phyloP scores from a whole-genome alignment of 1,284 basidiomycete genomes.

The Trichosporon coremiiforme region DNA sequence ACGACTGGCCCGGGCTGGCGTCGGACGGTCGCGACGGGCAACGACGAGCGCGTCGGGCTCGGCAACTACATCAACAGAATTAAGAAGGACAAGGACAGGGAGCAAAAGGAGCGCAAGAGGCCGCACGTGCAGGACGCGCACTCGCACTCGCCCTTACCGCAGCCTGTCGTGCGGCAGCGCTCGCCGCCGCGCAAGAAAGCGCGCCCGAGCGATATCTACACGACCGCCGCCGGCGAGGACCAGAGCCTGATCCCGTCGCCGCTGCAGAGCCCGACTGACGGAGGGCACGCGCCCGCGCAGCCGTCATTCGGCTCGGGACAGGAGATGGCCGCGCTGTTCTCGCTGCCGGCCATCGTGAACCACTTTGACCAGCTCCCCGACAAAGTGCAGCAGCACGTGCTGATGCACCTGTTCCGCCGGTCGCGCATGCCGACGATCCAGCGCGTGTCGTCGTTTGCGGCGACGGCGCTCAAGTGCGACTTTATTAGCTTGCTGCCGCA shows the following conservation, averaged over 20 bases:
- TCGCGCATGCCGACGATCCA: constrained; percentile 55
- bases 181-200: constrained; percentile 52
- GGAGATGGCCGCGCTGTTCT: constrained; percentile 52
- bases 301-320: constrained; percentile 45
- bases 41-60: constrained; percentile 34
- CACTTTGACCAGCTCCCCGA: constrained; percentile 54
- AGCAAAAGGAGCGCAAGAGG: constrained; percentile 48
- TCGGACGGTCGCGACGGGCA: constrained; percentile 34
- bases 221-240: constrained; percentile 14
- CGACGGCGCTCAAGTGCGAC: constrained; percentile 52
- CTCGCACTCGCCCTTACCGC: constrained; percentile 4
- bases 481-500: constrained; percentile 51
- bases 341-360: constrained; percentile 47
- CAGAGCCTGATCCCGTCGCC: constrained; percentile 36
- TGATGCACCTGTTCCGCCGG: constrained; percentile 55
- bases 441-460: constrained; percentile 47
- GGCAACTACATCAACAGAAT: constrained; percentile 33
- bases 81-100: constrained; percentile 48
- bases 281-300: constrained; percentile 7
- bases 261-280: constrained; percentile 37
- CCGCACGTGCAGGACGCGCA: constrained; percentile 28
- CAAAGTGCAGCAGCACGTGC: constrained; percentile 54
- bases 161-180: constrained; percentile 16
- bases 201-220: constrained; percentile 32
- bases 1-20: constrained; percentile 36